Evolutionary conservation across 1,284 basidiomycete species (phyloP), one percentile per base, ranked within the genome.

Genomic region (Fomitopsis schrenkii): DNA sequence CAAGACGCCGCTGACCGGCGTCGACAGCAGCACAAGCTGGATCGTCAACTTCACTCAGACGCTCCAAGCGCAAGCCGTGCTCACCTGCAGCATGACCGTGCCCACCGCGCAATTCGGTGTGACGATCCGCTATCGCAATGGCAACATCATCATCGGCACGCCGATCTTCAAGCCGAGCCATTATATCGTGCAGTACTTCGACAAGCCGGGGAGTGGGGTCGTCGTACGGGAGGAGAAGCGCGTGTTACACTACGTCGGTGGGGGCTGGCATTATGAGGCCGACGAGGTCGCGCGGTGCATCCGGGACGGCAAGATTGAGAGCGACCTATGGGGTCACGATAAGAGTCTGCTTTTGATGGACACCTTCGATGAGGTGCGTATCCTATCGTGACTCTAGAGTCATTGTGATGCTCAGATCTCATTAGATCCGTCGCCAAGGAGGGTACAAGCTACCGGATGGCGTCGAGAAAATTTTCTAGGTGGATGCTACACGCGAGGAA

Each of bases 261-360:
- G 74, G 40, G 90, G 90, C 12, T 88, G 81, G 86, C 83, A 91
- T 73, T 93, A 84, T 71, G 82, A 92, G 72, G 91, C 91, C 8
- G 92, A 94, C 66, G 94, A 95, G 64, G 93, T 94, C 17, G 94
- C 92, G 15, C 75, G 91, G 55, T 92, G 90, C 69, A 77, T 95
- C 22, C 75, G 86, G 54, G 90, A 89, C 61, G 90, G 90, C 7
- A 91, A 90, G 76, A 75, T 77, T n/a, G 85, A 94, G 75, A 92
- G 90, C 67, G 79, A 79, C 5, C 68, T 84, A 28, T 94, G 93
- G 90, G 82, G 84, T 1, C 87, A 88, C 64, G 83, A 85, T 45
- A 93, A 93, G 77, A 93, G 88, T 70, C 68, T 90, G 64, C 70
- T 94, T 64, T 84, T 89, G 65, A 94, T 94, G 87, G 78, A 84